phyloP scores from a whole-genome alignment of 192 early-diverging fungal species.

The Backusella australiensis region DNA sequence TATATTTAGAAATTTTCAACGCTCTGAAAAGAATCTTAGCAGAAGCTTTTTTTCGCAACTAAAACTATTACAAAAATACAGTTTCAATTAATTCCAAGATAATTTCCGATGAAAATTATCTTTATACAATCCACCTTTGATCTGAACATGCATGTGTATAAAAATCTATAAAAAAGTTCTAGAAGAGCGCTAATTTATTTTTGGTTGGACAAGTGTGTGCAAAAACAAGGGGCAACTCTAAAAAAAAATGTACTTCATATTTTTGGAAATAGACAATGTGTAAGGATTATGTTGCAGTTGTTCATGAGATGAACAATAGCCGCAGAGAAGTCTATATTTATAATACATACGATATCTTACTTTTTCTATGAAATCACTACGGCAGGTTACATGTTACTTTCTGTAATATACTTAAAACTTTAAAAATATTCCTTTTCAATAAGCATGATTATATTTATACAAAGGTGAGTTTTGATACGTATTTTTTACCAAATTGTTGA shows the following conservation, averaged over 20 bases:
- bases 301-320: neutral
- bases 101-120: neutral
- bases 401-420: neutral
- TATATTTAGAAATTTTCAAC: neutral
- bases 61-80: neutral
- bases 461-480: neutral
- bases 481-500: neutral
- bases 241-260: neutral
- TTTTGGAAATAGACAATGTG: conserved; percentile 6
- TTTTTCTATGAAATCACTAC: neutral
- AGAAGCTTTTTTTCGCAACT: neutral
- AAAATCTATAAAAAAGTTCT: neutral
- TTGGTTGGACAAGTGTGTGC: neutral
- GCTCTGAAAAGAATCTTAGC: neutral
- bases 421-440: neutral
- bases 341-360: neutral
- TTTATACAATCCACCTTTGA: neutral
- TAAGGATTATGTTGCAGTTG: neutral
- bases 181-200: neutral
- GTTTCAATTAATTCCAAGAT: neutral
- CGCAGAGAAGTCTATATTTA: neutral
- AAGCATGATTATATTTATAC: neutral
- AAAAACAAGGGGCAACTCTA: neutral
- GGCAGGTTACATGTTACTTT: neutral
- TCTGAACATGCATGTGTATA: neutral